These are phyloP conservation scores for Endoconidiophora laricicola DNA, from an alignment of 2,329 filamentous ascomycete species.

Conservation along the genomic window DNA sequence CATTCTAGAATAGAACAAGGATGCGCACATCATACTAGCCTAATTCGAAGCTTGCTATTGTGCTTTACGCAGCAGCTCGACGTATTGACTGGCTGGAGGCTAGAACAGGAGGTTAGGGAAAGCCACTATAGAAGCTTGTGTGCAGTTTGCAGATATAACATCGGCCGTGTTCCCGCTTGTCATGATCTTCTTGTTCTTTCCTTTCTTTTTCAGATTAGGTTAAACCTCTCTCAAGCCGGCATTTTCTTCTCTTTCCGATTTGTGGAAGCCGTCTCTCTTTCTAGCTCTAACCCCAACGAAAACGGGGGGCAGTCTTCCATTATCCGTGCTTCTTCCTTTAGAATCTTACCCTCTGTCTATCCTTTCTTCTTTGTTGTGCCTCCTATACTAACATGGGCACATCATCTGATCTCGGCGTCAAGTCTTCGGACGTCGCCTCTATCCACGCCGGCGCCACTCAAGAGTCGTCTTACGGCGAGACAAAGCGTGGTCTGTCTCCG, in stretches of 20 bases:
- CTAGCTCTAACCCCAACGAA: background rate
- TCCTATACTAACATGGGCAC: slow-evolving; percentile 2
- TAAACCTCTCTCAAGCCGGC: background rate
- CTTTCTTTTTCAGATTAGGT: background rate
- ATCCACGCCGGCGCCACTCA: slow-evolving; percentile 6
- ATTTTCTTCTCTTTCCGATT: background rate
- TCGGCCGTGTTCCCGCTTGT: background rate
- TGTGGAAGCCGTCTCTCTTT: background rate
- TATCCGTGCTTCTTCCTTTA: background rate
- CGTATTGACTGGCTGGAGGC: no score
- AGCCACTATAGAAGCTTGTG: background rate
- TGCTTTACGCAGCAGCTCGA: no score
- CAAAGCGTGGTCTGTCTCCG: slow-evolving; percentile 14
- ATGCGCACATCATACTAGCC: no score
- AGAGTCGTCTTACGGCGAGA: slow-evolving; percentile 4
- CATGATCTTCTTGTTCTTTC: background rate
- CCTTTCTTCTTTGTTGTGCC: background rate
- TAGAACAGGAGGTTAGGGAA: no score
- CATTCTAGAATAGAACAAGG: no score
- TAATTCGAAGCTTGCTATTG: no score
- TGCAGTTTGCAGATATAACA: background rate
- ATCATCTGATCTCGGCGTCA: slow-evolving; percentile 9
- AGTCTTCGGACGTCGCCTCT: slow-evolving; percentile 7
- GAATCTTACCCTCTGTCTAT: background rate
- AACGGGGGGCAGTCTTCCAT: no score